Evolutionary conservation across 2,329 filamentous ascomycete species (phyloP), one percentile per base, ranked within the genome.

Genomic region (Penicillium sp.): DNA sequence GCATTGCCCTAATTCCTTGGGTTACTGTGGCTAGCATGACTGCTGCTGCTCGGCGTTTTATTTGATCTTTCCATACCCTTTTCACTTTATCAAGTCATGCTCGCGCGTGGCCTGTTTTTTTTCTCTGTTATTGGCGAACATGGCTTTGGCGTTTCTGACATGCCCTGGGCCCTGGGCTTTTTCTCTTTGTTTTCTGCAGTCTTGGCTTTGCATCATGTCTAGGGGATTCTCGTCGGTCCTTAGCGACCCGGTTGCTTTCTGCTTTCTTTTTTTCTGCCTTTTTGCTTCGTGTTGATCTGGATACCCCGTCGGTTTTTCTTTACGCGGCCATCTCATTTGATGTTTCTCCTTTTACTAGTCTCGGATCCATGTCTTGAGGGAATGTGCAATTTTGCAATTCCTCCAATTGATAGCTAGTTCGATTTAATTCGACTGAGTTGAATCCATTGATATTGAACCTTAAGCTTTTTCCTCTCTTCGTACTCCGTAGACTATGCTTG

Each of bases 291-390:
- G 36, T 56, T 67, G 53, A 60, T 66, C 63, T 68, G 67, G 70
- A 72, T 73, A 73, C 70, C 70, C 70, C 66, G 67, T 70, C 63
- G 68, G 66, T 65, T 60, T 53, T 40, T 59, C 51, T 58, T 57
- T 57, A 64, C 64, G 62, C 58, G 64, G 62, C 61, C 59, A 66
- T 63, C 56, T 63, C 42, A 53, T 63, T 64, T 58, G 46, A 36
- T 60, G 46, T 45, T 55, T 58, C 17, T 48, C 45, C 44, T 53
- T 26, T 54, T 53, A 30, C 51, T 59, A 41, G 48, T 56, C 42
- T 47, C 53, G 56, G 57, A 57, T 62, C 50, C 52, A 48, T 49
- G 28, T 28, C 22, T 46, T 19, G 38, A 30, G 30, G 37, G 51
- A 47, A 53, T 37, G 50, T 35, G 26, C 12, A 33, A 12, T 5